Conservation (phyloP, 805 yeast species). For the Kodamaea kakaduensis region DNA sequence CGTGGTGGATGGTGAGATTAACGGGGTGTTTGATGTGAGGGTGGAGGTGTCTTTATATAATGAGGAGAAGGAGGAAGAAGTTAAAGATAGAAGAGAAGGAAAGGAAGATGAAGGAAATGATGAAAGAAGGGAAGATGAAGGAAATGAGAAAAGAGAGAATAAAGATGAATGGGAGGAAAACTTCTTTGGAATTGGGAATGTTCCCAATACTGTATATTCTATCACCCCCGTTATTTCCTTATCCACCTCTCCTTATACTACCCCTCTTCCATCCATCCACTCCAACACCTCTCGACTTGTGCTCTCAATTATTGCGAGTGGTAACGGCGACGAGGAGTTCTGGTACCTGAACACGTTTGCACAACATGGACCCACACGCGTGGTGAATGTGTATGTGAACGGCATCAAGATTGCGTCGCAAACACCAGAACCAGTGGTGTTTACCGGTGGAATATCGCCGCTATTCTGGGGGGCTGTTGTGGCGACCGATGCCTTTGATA, state of each 20-base stretch:
- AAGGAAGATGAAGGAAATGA: no score
- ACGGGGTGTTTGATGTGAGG: slow-evolving; percentile 57
- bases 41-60: slow-evolving; percentile 21
- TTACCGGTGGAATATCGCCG: slow-evolving; percentile 80
- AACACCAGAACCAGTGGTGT: slow-evolving; percentile 70
- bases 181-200: slow-evolving; percentile 27
- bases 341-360: slow-evolving; percentile 71
- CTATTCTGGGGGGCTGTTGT: slow-evolving; percentile 80
- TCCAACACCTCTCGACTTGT: slow-evolving; percentile 57
- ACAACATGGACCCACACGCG: slow-evolving; percentile 66
- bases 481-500: slow-evolving; percentile 67
- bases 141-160: no score
- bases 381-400: slow-evolving; percentile 58
- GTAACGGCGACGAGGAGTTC: slow-evolving; percentile 77
- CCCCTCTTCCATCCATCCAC: slow-evolving; percentile 44
- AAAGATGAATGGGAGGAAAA: no score
- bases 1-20: slow-evolving; percentile 44
- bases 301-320: slow-evolving; percentile 62
- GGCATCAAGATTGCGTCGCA: slow-evolving; percentile 57
- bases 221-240: background rate
- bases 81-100: background rate
- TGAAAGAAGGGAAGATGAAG: no score
- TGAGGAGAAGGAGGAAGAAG: background rate
- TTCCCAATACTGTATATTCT: slow-evolving; percentile 41
- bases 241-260: slow-evolving; percentile 36